Percentiles rank a stretch among this genome's conserved stretches.
These are phyloP conservation scores for Croton laevigatus DNA, from an alignment of 441 rosid species.

Conservation along the genomic window DNA sequence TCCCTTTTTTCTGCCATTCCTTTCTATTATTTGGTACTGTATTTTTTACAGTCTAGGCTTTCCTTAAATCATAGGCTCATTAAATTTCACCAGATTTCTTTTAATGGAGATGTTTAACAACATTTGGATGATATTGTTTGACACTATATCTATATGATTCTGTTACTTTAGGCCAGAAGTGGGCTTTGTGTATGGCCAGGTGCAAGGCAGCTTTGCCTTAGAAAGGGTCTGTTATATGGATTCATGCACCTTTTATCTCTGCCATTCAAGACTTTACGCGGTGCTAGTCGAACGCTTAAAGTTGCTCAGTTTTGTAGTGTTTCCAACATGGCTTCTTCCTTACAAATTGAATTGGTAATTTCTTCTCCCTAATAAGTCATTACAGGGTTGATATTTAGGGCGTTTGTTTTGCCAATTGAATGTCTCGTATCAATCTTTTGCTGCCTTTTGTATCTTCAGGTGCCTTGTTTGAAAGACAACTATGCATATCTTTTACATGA, in stretches of 20 bases:
- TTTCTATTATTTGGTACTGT: neutral
- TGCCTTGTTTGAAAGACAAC: slow-evolving; percentile 80
- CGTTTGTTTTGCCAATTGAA: slow-evolving; percentile 1
- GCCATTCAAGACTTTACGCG: slow-evolving; percentile 84
- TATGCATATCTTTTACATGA: slow-evolving; percentile 95
- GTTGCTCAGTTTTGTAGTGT: slow-evolving; percentile 87
- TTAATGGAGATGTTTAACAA: slow-evolving; percentile 4
- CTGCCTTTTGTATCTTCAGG: slow-evolving; percentile 44
- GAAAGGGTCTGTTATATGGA: slow-evolving; percentile 83
- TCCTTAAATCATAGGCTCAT: neutral
- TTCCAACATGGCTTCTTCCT: slow-evolving; percentile 61
- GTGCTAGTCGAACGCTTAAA: slow-evolving; percentile 83
- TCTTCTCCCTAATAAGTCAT: neutral
- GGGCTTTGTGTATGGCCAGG: slow-evolving; percentile 79
- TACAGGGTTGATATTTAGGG: neutral
- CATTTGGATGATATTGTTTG: slow-evolving; percentile 11
- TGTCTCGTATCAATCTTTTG: neutral
- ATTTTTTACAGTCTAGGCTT: neutral
- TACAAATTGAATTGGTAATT: slow-evolving; percentile 86
- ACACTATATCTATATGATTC: slow-evolving; percentile 11
- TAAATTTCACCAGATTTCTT: neutral
- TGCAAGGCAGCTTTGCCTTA: slow-evolving; percentile 67
- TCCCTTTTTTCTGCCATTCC: neutral
- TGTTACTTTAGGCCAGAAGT: slow-evolving; percentile 45
- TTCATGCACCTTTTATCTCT: slow-evolving; percentile 64